These are phyloP conservation scores for Fusarium irregulare DNA, from an alignment of 2,329 filamentous ascomycete genomes.

Conservation along the genomic window DNA sequence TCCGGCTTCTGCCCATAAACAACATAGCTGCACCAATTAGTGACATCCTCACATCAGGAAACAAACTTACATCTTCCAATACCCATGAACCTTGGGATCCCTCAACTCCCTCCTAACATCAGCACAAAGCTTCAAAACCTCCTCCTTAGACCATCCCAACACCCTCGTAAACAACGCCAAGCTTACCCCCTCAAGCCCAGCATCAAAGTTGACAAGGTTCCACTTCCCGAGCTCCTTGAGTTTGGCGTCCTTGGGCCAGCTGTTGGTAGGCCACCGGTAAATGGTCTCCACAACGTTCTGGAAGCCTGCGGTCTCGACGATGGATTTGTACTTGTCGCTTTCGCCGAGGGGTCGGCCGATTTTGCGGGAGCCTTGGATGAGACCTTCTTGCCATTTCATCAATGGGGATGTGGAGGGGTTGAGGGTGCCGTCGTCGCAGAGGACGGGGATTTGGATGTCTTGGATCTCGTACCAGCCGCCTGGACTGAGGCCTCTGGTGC, in stretches of 20 bases:
- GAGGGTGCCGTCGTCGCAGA: constrained; percentile 19
- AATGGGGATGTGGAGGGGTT: not conserved
- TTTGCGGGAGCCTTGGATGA: constrained; percentile 15
- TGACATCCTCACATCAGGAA: rapidly evolving
- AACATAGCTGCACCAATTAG: not conserved
- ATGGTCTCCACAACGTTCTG: constrained; percentile 22
- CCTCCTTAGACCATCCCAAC: constrained; percentile 24
- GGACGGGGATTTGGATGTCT: constrained; percentile 27
- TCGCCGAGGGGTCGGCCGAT: constrained; percentile 27
- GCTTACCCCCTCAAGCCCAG: constrained; percentile 21
- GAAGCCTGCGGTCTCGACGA: constrained; percentile 18
- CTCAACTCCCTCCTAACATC: constrained; percentile 22
- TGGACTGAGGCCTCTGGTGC: not conserved
- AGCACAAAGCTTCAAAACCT: constrained; percentile 14
- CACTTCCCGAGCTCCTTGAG: constrained; percentile 35
- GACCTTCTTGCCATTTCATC: constrained; percentile 21
- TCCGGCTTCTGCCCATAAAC: constrained; percentile 11
- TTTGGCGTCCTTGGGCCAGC: constrained; percentile 34
- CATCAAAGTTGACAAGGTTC: constrained; percentile 28
- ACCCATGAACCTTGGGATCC: constrained; percentile 15
- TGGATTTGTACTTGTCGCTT: constrained; percentile 13
- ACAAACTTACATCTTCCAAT: constrained; percentile 14
- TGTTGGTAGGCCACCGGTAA: constrained; percentile 34
- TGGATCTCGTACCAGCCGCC: constrained; percentile 32
- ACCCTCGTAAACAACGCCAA: constrained; percentile 31